Evolutionary conservation across 2,329 filamentous ascomycete species (phyloP), one percentile per base, ranked within the genome.

Genomic region (Trichophyton benhamiae): DNA sequence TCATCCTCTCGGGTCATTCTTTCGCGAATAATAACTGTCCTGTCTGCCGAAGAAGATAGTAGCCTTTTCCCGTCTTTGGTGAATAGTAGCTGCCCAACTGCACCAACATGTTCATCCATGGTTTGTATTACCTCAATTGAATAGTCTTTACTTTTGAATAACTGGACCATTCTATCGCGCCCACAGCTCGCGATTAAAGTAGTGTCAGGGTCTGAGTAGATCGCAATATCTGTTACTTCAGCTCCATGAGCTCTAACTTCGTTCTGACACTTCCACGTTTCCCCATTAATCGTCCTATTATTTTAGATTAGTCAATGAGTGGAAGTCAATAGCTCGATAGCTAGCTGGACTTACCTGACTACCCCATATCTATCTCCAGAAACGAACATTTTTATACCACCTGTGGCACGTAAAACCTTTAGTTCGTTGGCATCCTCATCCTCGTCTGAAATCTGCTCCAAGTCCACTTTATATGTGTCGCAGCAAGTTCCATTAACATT

Each of bases 351-450:
- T 64, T 72, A 82, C 77, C 80, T 79, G 53, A 99, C 74, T 13
- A 95, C 83, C n/a, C 94, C 94, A 63, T 88, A 83, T 67, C 85
- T 89, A 73, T 99, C 94, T 4, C 91, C 92, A 2, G 88, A 84
- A n/a, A 91, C 81, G 63, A 97, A 83, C 49, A 85, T 80, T 52
- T 81, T 80, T 36, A 83, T 86, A 44, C 83, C 79, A 27, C 78
- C 77, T 1, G 86, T 85, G 15, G 86, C 80, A 61, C 77, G 73
- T n/a, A 84, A 73, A 6, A 81, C 77, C 65, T 78, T 83, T 44
- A 86, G 70, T 67, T 85, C 83, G 63, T 86, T 86, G 15, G 68
- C 63, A 38, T 80, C 78, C 6, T 75, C 72, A 41, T 79, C 76
- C 52, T 72, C 64, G 44, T 68, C 72, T 1, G 75, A 68, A 22